Conservation (phyloP, 2,329 filamentous ascomycete species). For the Ophiostoma sp. region DNA sequence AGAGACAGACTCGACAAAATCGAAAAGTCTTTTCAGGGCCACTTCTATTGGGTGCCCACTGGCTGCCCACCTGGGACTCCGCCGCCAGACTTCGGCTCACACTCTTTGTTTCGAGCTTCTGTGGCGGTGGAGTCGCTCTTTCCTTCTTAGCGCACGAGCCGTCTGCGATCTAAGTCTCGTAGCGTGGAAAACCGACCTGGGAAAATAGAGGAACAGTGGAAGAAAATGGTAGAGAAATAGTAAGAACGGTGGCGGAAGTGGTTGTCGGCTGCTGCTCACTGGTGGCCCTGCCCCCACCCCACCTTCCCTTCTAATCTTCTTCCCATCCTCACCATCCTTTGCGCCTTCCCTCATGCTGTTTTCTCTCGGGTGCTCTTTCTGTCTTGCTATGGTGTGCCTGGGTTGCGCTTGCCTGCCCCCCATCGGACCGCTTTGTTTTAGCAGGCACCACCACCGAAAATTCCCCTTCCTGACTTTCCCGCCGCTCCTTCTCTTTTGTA, state of each 20-base stretch:
- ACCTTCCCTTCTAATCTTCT: constrained; percentile 17
- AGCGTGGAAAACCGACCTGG: constrained; percentile 17
- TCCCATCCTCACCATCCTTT: background rate
- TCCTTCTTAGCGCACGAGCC: constrained; percentile 8
- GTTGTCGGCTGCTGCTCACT: background rate
- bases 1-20: background rate
- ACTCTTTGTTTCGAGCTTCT: constrained; percentile 12
- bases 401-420: constrained; percentile 15
- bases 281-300: constrained; percentile 4
- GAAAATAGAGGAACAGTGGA: background rate
- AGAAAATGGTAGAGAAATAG: background rate
- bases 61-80: background rate
- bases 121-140: background rate
- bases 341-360: background rate
- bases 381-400: background rate
- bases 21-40: background rate
- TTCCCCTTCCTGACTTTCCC: constrained; percentile 13
- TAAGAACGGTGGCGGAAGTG: background rate
- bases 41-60: background rate
- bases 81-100: background rate
- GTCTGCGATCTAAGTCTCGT: constrained; percentile 13
- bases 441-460: constrained; percentile 9
- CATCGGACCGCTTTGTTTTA: background rate
- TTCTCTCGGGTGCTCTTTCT: background rate
- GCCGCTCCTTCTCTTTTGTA: background rate